These are phyloP conservation scores for Zygosaccharomyces pseudobailii DNA, from an alignment of 1,139 yeast genomes.

Conservation along the genomic window DNA sequence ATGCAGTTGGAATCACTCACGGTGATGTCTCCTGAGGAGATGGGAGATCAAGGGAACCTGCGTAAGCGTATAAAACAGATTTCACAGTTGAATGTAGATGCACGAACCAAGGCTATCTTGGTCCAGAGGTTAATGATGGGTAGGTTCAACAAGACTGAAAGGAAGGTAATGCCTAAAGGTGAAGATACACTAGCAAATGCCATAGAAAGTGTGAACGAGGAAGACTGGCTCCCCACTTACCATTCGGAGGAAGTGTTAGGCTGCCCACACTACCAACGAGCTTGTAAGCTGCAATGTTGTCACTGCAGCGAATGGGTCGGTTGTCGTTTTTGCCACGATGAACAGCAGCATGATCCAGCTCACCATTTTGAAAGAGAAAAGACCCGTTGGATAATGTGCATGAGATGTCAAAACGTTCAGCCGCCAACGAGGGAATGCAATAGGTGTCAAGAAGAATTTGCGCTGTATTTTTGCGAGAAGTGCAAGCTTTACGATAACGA, in stretches of 20 bases:
- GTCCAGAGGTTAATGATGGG: conserved; percentile 80
- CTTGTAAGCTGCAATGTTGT: conserved; percentile 80
- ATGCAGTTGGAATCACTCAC: conserved; percentile 8
- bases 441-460: conserved; percentile 60
- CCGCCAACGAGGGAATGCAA: conserved; percentile 65
- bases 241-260: conserved; percentile 54
- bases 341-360: conserved; percentile 29
- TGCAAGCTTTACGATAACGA: conserved; percentile 87
- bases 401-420: conserved; percentile 75
- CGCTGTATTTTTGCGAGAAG: conserved; percentile 68
- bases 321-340: conserved; percentile 89
- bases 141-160: conserved; percentile 14
- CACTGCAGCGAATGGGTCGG: conserved; percentile 70
- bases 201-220: conserved; percentile 36
- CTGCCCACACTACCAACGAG: conserved; percentile 77
- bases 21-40: conserved; percentile 10
- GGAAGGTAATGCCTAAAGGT: background rate
- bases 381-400: conserved; percentile 70
- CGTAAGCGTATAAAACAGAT: conserved; percentile 19
- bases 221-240: conserved; percentile 51
- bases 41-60: conserved; percentile 17
- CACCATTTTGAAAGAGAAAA: conserved; percentile 64
- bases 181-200: conserved; percentile 2
- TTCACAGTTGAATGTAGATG: conserved; percentile 11
- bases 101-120: conserved; percentile 26